A percentile compares a stretch with the other conserved stretches of the same genome.
Evolutionary conservation across 1,139 yeast genomes (phyloP).

Genomic region (Zygosaccharomyces sapae): DNA sequence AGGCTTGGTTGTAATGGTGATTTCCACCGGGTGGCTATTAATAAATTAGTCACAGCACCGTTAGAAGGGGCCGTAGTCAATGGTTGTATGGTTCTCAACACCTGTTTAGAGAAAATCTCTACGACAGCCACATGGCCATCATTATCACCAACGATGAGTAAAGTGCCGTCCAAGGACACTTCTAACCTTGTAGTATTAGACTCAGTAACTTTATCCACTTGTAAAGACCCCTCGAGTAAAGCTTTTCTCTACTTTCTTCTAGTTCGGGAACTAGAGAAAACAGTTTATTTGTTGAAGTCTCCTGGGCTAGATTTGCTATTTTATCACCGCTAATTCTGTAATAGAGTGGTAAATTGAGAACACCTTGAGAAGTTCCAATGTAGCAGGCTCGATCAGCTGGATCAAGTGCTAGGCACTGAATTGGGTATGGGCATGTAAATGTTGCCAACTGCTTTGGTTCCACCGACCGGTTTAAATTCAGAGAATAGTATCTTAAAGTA

Average conservation of each 20-base stretch:
- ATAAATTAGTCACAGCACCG: conserved; percentile 40
- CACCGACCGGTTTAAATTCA: conserved; percentile 33
- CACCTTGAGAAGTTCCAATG: conserved; percentile 65
- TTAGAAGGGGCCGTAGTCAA: conserved; percentile 36
- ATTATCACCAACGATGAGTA: conserved; percentile 68
- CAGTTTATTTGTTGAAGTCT: conserved; percentile 17
- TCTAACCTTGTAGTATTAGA: conserved; percentile 49
- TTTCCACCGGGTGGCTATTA: conserved; percentile 20
- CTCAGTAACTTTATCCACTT: conserved; percentile 22
- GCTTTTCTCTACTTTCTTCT: conserved; percentile 15
- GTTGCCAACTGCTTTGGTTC: conserved; percentile 55
- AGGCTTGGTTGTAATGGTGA: conserved; percentile 30
- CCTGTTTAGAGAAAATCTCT: conserved; percentile 76
- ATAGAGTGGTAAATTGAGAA: conserved; percentile 25
- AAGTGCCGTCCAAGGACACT: conserved; percentile 73
- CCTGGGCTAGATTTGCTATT: conserved; percentile 27
- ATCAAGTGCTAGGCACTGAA: conserved; percentile 63
- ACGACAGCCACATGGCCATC: conserved; percentile 63
- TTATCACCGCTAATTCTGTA: conserved; percentile 23
- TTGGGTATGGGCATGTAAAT: conserved; percentile 58
- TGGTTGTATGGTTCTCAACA: conserved; percentile 59
- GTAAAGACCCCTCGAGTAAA: conserved; percentile 29
- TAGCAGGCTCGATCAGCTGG: conserved; percentile 77
- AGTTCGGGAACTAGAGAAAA: conserved; percentile 24
- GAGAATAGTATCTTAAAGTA: conserved; percentile 65